Evolutionary conservation across 306 rosid species (phyloP), one percentile per base, ranked within the genome.

Genomic region (Comarum palustre): DNA sequence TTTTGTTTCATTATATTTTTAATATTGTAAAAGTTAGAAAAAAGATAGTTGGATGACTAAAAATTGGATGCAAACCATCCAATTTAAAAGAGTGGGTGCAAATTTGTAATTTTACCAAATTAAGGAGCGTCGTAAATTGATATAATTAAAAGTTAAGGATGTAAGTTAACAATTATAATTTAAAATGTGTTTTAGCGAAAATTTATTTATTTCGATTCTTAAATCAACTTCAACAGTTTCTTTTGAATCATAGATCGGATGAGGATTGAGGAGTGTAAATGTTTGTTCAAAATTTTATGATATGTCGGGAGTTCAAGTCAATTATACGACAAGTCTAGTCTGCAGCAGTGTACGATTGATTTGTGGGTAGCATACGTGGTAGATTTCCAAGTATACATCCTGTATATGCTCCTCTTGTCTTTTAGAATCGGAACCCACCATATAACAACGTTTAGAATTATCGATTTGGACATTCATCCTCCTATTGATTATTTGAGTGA

Each of bases 401-500:
- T 34, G 8, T 1, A 1, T 31, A 1, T 29, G 39, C 39, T 59
- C 41, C 4, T 59, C 45, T 61, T 61, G 67, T 61, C n/a, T 61
- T 8, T 34, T 61, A 17, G 38, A 61, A 61, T 61, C 34, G 45
- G 45, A 61, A 61, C 67, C 67, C 43, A 61, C 67, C 25, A 32
- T 17, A 3, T 34, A 17, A 32, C 67, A 34, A 61, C 22, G 19
- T 61, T 61, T 61, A 17, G 16, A 17, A 16, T 42, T 31, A 16
- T 34, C 25, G 67, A 61, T 61, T 34, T 61, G 5, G 67, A 61
- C 67, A 61, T 61, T 61, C 43, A 61, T 61, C 67, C 41, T 61
- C 41, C 65, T 31, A 14, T 59, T 25, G 11, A 27, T 60, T 31
- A 32, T 16, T 60, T 32, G 42, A 29, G 66, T n/a, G n/a, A n/a